Evolutionary conservation across 1,284 basidiomycete genomes (phyloP).

Genomic region (Melampsora occidentalis): DNA sequence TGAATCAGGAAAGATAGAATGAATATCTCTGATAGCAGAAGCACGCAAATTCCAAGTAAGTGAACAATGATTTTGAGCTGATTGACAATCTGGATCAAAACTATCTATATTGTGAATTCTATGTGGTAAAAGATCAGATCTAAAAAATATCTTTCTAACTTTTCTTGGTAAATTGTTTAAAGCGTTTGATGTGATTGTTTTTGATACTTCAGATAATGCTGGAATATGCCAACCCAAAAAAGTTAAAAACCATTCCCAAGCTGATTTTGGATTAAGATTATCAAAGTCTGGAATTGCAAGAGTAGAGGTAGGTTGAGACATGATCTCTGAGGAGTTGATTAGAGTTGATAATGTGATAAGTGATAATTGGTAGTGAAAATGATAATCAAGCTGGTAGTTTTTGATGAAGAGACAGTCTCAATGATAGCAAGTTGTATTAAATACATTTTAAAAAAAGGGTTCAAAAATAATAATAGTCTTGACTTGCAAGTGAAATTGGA

Average conservation of each 20-base stretch:
- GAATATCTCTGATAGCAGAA: slow-evolving; percentile 2
- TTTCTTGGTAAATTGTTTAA: background rate
- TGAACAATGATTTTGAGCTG: background rate
- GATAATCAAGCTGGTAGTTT: too few species aligned
- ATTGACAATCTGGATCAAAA: background rate
- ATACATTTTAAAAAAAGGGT: too few species aligned
- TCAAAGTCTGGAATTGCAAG: background rate
- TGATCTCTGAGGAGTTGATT: background rate
- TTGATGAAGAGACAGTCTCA: too few species aligned
- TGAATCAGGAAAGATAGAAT: background rate
- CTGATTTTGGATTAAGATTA: background rate
- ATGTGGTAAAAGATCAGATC: slow-evolving; percentile 13
- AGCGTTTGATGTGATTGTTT: background rate
- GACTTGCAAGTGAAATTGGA: too few species aligned
- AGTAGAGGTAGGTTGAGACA: background rate
- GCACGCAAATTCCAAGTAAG: background rate
- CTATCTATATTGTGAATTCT: background rate
- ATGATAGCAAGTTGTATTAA: too few species aligned
- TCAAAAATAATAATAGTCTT: too few species aligned
- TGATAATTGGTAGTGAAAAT: too few species aligned
- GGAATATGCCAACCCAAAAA: slow-evolving; percentile 16
- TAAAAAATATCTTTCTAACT: background rate
- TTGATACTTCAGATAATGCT: background rate
- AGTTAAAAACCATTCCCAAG: background rate
- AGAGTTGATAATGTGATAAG: too few species aligned